Percentiles rank a stretch among this genome's conserved stretches.
These are phyloP conservation scores for Backusella luteola DNA, from an alignment of 192 early-diverging fungal genomes.

Conservation along the genomic window DNA sequence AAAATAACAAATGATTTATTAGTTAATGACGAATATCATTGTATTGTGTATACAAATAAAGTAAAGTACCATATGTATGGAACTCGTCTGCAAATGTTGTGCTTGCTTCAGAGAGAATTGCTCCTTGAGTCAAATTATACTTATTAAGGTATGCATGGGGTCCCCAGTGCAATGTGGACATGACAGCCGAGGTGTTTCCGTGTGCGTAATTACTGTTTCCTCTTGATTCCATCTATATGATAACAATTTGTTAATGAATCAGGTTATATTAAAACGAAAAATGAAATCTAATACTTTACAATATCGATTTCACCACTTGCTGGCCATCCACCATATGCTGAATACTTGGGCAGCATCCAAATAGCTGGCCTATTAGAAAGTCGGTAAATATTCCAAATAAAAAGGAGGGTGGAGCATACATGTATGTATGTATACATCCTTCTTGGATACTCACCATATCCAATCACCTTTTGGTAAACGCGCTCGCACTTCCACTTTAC, in stretches of 20 bases:
- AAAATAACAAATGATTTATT: slow-evolving; percentile 28
- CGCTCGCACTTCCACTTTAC: slow-evolving; percentile 56
- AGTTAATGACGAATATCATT: background rate
- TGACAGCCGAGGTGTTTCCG: slow-evolving; percentile 38
- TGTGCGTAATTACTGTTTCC: slow-evolving; percentile 48
- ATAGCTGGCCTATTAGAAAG: slow-evolving; percentile 38
- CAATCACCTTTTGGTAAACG: slow-evolving; percentile 55
- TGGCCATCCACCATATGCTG: slow-evolving; percentile 60
- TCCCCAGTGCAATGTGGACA: slow-evolving; percentile 65
- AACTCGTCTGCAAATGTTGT: slow-evolving; percentile 55
- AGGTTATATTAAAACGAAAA: background rate
- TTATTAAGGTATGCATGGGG: slow-evolving; percentile 46
- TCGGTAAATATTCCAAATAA: background rate
- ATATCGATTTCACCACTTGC: slow-evolving; percentile 50
- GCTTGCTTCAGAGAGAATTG: slow-evolving; percentile 20
- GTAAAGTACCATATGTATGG: slow-evolving; percentile 43
- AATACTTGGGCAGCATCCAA: slow-evolving; percentile 60
- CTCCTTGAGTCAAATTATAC: slow-evolving; percentile 44
- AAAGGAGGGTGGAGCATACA: background rate
- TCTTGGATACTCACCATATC: slow-evolving; percentile 41
- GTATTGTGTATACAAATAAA: background rate
- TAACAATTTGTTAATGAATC: background rate
- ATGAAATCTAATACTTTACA: background rate
- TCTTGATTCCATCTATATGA: slow-evolving; percentile 41
- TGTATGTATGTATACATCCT: background rate